Evolutionary conservation across 2,329 filamentous ascomycete species (phyloP).

Genomic region (Phialophora chinensis): DNA sequence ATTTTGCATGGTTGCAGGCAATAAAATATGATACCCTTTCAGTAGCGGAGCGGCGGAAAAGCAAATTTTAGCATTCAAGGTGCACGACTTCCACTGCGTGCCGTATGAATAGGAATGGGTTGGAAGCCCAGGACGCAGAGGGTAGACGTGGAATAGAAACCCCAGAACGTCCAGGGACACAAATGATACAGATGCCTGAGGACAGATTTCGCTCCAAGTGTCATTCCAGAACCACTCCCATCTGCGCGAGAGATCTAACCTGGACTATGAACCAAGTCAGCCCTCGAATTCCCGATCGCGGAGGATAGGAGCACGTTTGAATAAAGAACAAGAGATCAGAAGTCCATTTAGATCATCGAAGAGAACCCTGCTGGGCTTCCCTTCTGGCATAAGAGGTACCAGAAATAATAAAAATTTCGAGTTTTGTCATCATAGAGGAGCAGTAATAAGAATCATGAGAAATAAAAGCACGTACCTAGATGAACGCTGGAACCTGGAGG

Average conservation of each 20-base stretch:
- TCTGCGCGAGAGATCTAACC: not conserved
- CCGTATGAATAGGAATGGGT: not conserved
- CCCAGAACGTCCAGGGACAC: not conserved
- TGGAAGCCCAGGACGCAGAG: not conserved
- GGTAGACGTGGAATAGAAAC: not conserved
- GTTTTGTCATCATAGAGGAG: conserved; percentile 72
- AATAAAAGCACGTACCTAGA: conserved; percentile 19
- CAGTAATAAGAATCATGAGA: conserved; percentile 29
- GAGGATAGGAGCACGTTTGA: not conserved
- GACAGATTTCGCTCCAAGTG: not conserved
- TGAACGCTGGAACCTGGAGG: not conserved
- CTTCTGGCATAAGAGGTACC: conserved; percentile 97
- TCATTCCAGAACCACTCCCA: not conserved
- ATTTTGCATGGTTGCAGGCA: not conserved
- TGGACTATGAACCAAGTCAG: not conserved
- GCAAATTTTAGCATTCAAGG: not conserved
- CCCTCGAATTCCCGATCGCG: not conserved
- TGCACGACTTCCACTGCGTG: not conserved
- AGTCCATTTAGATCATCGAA: conserved; percentile 85
- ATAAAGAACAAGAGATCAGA: conserved; percentile 62
- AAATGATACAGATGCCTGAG: not conserved
- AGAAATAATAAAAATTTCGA: conserved; percentile 68
- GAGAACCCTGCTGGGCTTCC: conserved; percentile 49
- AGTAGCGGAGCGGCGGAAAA: not conserved
- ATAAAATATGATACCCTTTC: conserved; percentile 26